phyloP scores from a whole-genome alignment of 78 protist species.

The Trichosphaerium sp. region DNA sequence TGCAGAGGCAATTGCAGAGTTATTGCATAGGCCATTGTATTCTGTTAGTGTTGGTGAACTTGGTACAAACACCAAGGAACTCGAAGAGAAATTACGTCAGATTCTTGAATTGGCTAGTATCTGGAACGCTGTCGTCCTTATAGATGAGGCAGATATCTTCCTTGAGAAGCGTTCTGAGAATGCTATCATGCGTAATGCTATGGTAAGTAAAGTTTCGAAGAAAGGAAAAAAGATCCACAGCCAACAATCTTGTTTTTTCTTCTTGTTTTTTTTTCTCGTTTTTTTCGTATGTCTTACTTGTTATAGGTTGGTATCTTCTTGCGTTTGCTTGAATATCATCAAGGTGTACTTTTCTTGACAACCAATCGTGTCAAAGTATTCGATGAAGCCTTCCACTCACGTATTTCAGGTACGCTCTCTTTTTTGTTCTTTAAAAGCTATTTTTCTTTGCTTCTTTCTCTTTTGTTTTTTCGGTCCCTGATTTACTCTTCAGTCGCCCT shows the following conservation, averaged over 20 bases:
- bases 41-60: slow-evolving; percentile 22
- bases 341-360: slow-evolving; percentile 20
- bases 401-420: slow-evolving; percentile 1
- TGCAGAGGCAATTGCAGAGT: slow-evolving; percentile 38
- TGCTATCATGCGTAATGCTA: slow-evolving; percentile 11
- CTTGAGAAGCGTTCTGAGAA: slow-evolving; percentile 18
- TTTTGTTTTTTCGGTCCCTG: no score
- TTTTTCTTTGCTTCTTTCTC: no score
- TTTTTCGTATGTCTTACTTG: no score
- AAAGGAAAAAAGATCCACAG: no score
- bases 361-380: slow-evolving; percentile 21
- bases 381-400: slow-evolving; percentile 32
- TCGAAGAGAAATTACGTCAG: slow-evolving; percentile 7
- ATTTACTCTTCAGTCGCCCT: not conserved
- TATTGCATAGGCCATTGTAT: slow-evolving; percentile 24
- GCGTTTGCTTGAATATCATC: slow-evolving; percentile 24
- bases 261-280: no score
- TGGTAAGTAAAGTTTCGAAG: no score
- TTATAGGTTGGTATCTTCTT: slow-evolving; percentile 18
- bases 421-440: no score
- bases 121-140: slow-evolving; percentile 1
- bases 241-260: no score
- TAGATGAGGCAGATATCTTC: slow-evolving; percentile 15
- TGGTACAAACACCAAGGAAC: not conserved
- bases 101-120: slow-evolving; percentile 5